Base-by-base conservation (phyloP, 148 eudicot genomes). In the Silene latifolia region DNA sequence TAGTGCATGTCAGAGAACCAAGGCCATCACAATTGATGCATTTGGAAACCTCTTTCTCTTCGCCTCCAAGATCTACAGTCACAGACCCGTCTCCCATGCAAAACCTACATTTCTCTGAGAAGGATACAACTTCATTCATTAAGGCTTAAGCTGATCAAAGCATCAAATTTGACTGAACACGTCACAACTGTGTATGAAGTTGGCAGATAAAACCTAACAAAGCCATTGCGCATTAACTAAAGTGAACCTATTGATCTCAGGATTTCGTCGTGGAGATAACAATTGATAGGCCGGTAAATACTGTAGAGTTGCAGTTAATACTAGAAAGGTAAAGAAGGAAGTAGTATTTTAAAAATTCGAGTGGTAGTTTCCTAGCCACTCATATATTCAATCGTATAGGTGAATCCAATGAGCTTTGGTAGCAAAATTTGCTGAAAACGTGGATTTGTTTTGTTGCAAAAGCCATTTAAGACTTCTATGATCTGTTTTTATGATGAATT, bases 11-110 rank as follows among this genome's bases (percentile, higher is more conserved):
- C 80, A 94, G 83, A 67, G 92, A 79, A 79, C 98, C 98, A 69
- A 61, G 87, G 71, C 98, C 98, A 24, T 92, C 98, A 73, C 97
- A 94, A 61, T 94, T 94, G 60, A 94, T 87, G 89, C 98, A 95
- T 63, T 71, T 71, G 0, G 98, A 95, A 56, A 90, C 90, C 82
- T 95, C 98, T 85, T 78, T 92, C 79, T 95, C 97, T 5, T 74
- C 89, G 12, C 92, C 97, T 25, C 98, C 97, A 39, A 95, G 92
- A 63, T 90, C 92, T 51, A 95, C 96, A 0, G 89, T 79, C 82
- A 95, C 90, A 46, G 61, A 82, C 56, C 98, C 98, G 9, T 78
- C 82, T n/a, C 98, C 98, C 85, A 76, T 13, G 85, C 98, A 95
- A 76, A 95, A 86, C 85, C 98, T 87, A 81, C 98, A 95, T 77